Evolutionary conservation across 1,284 basidiomycete genomes (phyloP).

Genomic region (Cryptococcus jaspeensis): DNA sequence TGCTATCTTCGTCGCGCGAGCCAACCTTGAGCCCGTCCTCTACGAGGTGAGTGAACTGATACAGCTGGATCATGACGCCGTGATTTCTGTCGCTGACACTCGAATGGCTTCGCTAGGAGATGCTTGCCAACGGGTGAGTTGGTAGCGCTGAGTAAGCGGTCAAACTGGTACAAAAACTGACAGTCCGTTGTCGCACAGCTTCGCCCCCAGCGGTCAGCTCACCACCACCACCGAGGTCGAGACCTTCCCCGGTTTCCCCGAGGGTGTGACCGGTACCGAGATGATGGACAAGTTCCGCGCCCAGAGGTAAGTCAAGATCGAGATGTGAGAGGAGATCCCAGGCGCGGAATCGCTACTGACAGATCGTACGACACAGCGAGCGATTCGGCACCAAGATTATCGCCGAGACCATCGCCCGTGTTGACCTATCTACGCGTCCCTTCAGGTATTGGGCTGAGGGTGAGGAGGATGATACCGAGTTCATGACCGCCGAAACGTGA

Average conservation of each 20-base stretch:
- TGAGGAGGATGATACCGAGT: conserved; percentile 70
- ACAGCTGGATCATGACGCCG: not conserved
- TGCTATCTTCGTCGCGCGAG: conserved; percentile 94
- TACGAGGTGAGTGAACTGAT: conserved; percentile 63
- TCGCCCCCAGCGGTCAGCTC: conserved; percentile 95
- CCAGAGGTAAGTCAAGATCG: conserved; percentile 59
- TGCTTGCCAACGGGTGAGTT: conserved; percentile 86
- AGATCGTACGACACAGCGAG: conserved; percentile 45
- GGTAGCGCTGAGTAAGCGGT: not conserved
- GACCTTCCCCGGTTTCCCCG: conserved; percentile 97
- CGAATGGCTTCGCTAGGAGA: conserved; percentile 61
- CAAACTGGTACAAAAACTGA: not conserved
- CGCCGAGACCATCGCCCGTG: conserved; percentile 93
- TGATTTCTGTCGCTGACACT: not conserved
- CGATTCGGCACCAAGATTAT: conserved; percentile 93
- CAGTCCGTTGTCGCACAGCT: conserved; percentile 40
- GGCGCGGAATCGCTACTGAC: not conserved
- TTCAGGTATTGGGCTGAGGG: conserved; percentile 98
- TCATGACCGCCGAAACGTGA: conserved; percentile 77
- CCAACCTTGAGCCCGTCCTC: conserved; percentile 87
- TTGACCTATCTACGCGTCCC: conserved; percentile 87
- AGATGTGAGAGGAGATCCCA: not conserved
- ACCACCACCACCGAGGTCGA: conserved; percentile 98
- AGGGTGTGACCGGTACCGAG: conserved; percentile 92
- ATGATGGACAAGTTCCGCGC: conserved; percentile 99